These are phyloP conservation scores for Dicorynia guianensis DNA, from an alignment of 306 rosid genomes.

Conservation along the genomic window DNA sequence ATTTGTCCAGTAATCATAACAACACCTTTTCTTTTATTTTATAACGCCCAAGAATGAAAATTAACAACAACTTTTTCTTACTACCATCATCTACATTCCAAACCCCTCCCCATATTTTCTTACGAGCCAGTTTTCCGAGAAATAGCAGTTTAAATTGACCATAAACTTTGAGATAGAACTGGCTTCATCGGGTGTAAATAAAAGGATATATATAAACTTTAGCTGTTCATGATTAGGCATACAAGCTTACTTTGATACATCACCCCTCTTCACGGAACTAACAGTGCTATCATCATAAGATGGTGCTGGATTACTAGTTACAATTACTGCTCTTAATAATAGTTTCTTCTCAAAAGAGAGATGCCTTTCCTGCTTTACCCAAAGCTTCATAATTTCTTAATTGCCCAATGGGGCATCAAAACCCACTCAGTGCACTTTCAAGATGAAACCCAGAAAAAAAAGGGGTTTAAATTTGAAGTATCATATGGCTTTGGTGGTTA, in stretches of 20 bases:
- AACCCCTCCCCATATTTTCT: too few relatives aligned
- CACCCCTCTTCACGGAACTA: constrained; percentile 42
- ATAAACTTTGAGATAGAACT: not conserved
- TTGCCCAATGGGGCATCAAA: constrained; percentile 11
- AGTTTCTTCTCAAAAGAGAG: constrained; percentile 7
- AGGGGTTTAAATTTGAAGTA: not conserved
- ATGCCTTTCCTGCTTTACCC: not conserved
- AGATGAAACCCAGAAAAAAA: not conserved
- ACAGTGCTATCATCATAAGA: constrained; percentile 23
- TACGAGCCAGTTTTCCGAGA: too few relatives aligned
- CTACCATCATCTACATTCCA: too few relatives aligned
- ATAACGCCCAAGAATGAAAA: too few relatives aligned
- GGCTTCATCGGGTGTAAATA: constrained; percentile 35
- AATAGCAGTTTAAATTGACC: not conserved
- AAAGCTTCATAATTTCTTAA: constrained; percentile 5
- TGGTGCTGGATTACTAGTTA: not conserved
- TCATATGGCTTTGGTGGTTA: constrained; percentile 1
- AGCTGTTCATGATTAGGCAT: constrained; percentile 16
- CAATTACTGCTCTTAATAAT: constrained; percentile 36
- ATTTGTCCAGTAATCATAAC: too few relatives aligned
- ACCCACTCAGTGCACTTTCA: not conserved
- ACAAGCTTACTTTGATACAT: constrained; percentile 12
- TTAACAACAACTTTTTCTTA: too few relatives aligned
- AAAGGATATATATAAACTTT: constrained; percentile 27
- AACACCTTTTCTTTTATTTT: too few relatives aligned